Conservation (phyloP, 2,329 filamentous ascomycete genomes). For the Clonostachys rosea region DNA sequence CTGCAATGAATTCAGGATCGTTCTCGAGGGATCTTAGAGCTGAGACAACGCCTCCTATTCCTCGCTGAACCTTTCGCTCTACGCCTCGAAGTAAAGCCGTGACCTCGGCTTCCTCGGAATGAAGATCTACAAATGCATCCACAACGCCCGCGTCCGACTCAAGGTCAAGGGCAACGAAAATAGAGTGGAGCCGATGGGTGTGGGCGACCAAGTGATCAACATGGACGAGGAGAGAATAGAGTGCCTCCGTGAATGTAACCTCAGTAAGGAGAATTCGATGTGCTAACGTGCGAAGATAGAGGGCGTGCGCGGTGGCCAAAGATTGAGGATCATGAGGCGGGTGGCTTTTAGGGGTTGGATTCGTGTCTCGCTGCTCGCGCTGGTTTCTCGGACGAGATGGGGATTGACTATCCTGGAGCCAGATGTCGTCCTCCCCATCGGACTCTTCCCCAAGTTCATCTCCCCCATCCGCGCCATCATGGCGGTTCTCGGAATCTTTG, state of each 20-base stretch:
- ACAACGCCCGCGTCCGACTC: constrained; percentile 80
- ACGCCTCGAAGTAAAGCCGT: constrained; percentile 59
- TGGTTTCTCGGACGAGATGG: not conserved
- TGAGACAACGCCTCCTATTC: constrained; percentile 63
- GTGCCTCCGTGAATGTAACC: constrained; percentile 54
- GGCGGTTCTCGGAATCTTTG: too few relatives aligned
- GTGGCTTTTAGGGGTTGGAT: not conserved
- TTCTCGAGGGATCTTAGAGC: constrained; percentile 40
- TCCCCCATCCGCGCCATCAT: not conserved
- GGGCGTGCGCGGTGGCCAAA: constrained; percentile 72
- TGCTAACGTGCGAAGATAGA: constrained; percentile 67
- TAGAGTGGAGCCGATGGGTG: constrained; percentile 67
- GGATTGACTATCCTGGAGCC: constrained; percentile 17
- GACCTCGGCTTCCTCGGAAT: constrained; percentile 67
- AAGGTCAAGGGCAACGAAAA: constrained; percentile 76
- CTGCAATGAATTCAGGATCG: constrained; percentile 35
- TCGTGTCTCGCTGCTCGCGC: not conserved
- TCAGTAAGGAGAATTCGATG: constrained; percentile 64
- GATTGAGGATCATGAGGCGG: constrained; percentile 73
- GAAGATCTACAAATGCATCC: constrained; percentile 67
- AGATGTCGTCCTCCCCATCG: constrained; percentile 16
- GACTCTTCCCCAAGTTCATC: not conserved
- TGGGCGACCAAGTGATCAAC: constrained; percentile 80
- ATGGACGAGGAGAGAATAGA: constrained; percentile 65
- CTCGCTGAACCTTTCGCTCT: constrained; percentile 59